Evolutionary conservation across 139 green algal species (phyloP), one percentile per base, ranked within the genome.

Genomic region (Closterium sp.): DNA sequence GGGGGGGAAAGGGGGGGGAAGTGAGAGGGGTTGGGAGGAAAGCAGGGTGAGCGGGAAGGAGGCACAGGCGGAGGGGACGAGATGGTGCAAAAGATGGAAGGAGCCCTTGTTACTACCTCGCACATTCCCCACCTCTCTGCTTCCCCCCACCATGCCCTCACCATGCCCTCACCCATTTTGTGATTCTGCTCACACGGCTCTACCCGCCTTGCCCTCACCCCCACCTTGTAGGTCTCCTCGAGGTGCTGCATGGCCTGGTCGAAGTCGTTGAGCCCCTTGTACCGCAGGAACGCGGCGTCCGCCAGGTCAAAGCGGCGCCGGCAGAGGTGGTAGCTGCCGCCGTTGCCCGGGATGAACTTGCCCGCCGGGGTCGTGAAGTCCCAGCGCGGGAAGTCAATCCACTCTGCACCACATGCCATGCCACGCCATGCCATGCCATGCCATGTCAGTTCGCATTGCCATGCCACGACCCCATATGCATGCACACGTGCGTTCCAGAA

Each of bases 381-480:
- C 85, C 55, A 97, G 3, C 98, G 95, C 0, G 98, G 98, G 95
- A 99, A 99, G 95, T 99, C 98, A 90, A 99, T 99, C 98, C 98
- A 99, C 94, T 99, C 98, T 85, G 87, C 90, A 91, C 55, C 3
- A 10, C 31, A 87, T 6, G 6, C 36, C 36, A 55, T 55, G 36
- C 36, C 55, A 76, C 25, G 55, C 55, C 55, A 76, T 76, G 55
- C 55, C 43, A 69, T 9, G 6, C 36, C 36, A 6, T 55, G 36
- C 36, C n/a, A n/a, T n/a, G n/a, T n/a, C n/a, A n/a, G n/a, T n/a
- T n/a, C n/a, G n/a, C n/a, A n/a, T 12, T 55, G 36, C 36, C 36
- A 55, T 55, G 38, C 4, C 38, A 66, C 12, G 2, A 23, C 38
- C 38, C 38, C 38, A 66, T 19, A 66, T 10, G 38, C 38, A 12